Evolutionary conservation across 257 asterid species (phyloP), one percentile per base, ranked within the genome.

Genomic region (Capsicum pubescens): DNA sequence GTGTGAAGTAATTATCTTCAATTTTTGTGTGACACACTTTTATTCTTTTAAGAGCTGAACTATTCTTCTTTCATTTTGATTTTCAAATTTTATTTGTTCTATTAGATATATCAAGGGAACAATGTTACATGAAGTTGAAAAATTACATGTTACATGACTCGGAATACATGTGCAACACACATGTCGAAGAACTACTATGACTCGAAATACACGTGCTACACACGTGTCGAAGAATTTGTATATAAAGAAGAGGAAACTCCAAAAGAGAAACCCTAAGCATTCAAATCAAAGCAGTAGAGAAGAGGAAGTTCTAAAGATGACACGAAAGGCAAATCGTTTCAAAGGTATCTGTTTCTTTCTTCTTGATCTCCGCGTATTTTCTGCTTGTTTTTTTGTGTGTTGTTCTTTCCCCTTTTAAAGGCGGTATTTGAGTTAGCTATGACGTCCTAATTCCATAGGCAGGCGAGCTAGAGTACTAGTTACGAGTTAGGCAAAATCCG

Each of bases 331-430:
- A 35, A 68, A 68, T 68, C 52, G 0, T 14, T 68, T 14, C 76
- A 36, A 68, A 36, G 54, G 76, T 67, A 14, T 67, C 9, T 67
- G 50, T 67, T 67, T 67, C 52, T 35, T 67, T 35, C 74, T 67
- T 19, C 44, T 67, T 0, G 6, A 67, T 67, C 19, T 67, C 11
- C 7, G 3, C 35, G 6, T 67, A 35, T 67, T 67, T 36, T 67
- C 50, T 61, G 36, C 15, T 61, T 15, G 32, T 32, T 66, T 10
- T 66, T 26, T 46, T 66, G 32, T 26, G 9, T 26, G 71, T 26
- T 26, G 1, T 26, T 26, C 2, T 21, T 35, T 21, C 3, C 42
- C 32, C 19, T 67, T 35, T 10, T 67, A 35, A 32, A 6, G 74
- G 3, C 3, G 2, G 0, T 14, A 13, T 14, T 12, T 10, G 36